Evolutionary conservation across 129 eudicot genomes (phyloP).

Genomic region (Silybum marianum): DNA sequence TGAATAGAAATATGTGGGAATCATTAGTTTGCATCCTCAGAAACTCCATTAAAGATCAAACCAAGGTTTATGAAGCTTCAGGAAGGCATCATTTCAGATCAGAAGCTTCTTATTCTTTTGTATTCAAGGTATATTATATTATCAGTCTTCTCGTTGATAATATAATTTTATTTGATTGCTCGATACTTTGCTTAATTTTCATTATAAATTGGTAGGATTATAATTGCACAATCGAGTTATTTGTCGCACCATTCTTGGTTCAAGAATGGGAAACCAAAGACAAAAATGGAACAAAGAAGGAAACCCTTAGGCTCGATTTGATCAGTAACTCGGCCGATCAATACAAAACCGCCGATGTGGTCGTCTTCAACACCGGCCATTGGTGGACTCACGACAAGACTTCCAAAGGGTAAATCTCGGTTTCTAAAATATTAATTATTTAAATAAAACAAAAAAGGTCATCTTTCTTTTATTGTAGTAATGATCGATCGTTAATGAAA

Average conservation of each 20-base stretch:
- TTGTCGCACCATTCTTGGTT: slow-evolving; percentile 66
- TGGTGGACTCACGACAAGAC: slow-evolving; percentile 80
- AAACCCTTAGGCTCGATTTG: slow-evolving; percentile 62
- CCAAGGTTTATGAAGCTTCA: slow-evolving; percentile 68
- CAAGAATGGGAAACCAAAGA: slow-evolving; percentile 55
- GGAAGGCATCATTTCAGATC: slow-evolving; percentile 70
- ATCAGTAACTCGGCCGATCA: slow-evolving; percentile 48
- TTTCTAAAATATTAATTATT: background rate
- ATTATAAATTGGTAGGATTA: slow-evolving; percentile 40
- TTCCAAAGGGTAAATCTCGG: slow-evolving; percentile 49
- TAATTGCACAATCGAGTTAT: slow-evolving; percentile 55
- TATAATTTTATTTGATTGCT: background rate
- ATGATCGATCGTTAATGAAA: background rate
- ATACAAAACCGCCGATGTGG: slow-evolving; percentile 54
- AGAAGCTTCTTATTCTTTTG: slow-evolving; percentile 73
- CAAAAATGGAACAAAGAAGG: slow-evolving; percentile 45
- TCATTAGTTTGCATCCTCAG: slow-evolving; percentile 77
- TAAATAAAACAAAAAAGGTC: too few species aligned
- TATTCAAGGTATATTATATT: slow-evolving; percentile 53
- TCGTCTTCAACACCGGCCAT: slow-evolving; percentile 66
- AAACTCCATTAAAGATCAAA: slow-evolving; percentile 63
- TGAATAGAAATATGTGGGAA: slow-evolving; percentile 96
- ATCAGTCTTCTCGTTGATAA: background rate
- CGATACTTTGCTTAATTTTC: background rate
- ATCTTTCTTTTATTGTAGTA: too few species aligned